Conservation (phyloP, 2,329 filamentous ascomycete genomes). For the Nakataea oryzae region DNA sequence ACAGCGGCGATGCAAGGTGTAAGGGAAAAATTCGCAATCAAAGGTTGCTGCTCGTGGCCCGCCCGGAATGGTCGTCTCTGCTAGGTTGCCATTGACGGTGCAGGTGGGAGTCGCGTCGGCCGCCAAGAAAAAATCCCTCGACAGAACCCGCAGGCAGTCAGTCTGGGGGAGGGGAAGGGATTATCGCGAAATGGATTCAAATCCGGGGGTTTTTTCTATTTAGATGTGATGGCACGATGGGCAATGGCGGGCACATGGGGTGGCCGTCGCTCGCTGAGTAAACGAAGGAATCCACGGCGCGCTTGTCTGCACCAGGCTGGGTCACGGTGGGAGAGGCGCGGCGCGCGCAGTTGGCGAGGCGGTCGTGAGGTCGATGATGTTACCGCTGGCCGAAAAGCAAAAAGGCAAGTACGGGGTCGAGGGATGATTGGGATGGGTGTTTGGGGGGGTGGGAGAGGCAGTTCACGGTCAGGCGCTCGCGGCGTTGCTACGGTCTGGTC, state of each 20-base stretch:
- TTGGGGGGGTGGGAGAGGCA: conserved; percentile 9
- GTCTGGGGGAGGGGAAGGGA: background rate
- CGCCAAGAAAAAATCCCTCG: background rate
- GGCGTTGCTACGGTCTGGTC: background rate
- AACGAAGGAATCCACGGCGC: background rate
- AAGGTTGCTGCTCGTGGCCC: background rate
- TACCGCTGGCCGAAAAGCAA: conserved; percentile 1
- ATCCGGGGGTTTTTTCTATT: background rate
- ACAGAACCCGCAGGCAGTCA: background rate
- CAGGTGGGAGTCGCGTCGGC: background rate
- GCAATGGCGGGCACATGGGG: background rate
- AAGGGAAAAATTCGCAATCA: background rate
- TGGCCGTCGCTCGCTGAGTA: background rate
- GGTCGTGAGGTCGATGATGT: conserved; percentile 3
- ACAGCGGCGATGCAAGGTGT: background rate
- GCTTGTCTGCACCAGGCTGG: background rate
- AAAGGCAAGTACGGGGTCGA: conserved; percentile 7
- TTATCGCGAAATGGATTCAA: background rate
- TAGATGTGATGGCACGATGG: too few relatives aligned
- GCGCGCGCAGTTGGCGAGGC: background rate
- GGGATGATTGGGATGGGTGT: conserved; percentile 6
- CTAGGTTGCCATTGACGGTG: background rate
- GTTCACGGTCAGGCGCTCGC: background rate
- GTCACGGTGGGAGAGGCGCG: background rate
- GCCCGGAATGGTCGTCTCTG: background rate